Evolutionary conservation across 495 filamentous ascomycete genomes (phyloP).

Genomic region (Aspergillus biplanus): DNA sequence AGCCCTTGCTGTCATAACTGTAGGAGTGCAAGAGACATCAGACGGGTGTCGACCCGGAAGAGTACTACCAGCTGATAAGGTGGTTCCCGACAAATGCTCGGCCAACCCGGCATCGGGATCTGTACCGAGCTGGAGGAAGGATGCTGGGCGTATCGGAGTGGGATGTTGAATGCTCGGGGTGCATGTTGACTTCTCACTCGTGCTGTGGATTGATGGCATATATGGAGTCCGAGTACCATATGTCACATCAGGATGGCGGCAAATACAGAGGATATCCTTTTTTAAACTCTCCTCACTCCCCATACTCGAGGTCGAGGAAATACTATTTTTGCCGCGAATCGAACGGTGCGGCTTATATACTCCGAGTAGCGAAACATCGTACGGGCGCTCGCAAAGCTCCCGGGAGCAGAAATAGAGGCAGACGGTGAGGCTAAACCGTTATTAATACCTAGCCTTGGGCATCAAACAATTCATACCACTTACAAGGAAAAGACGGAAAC

Average conservation of each 20-base stretch:
- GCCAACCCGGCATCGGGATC: conserved; percentile 33
- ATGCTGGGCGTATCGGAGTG: conserved; percentile 35
- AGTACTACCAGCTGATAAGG: conserved; percentile 35
- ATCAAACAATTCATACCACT: conserved; percentile 14
- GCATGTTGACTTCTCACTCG: conserved; percentile 34
- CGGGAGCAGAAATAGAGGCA: conserved; percentile 47
- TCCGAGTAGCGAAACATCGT: conserved; percentile 47
- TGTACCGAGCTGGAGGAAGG: conserved; percentile 38
- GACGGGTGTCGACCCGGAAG: conserved; percentile 26
- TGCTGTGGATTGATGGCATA: conserved; percentile 33
- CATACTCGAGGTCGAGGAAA: conserved; percentile 44
- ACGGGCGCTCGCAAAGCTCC: conserved; percentile 47
- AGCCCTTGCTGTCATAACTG: conserved; percentile 30
- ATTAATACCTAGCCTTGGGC: conserved; percentile 17
- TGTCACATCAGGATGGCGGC: conserved; percentile 42
- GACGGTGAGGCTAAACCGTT: conserved; percentile 35
- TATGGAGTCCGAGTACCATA: conserved; percentile 31
- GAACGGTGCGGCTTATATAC: conserved; percentile 34
- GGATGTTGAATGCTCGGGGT: conserved; percentile 43
- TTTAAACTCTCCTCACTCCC: conserved; percentile 48
- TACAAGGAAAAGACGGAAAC: conserved; percentile 45
- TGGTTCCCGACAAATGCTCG: conserved; percentile 36
- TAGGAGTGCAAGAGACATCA: conserved; percentile 40
- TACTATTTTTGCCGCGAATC: conserved; percentile 34
- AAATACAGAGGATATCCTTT: conserved; percentile 46